phyloP scores from a whole-genome alignment of 2,329 filamentous ascomycete species.

The Monilinia aucupariae region DNA sequence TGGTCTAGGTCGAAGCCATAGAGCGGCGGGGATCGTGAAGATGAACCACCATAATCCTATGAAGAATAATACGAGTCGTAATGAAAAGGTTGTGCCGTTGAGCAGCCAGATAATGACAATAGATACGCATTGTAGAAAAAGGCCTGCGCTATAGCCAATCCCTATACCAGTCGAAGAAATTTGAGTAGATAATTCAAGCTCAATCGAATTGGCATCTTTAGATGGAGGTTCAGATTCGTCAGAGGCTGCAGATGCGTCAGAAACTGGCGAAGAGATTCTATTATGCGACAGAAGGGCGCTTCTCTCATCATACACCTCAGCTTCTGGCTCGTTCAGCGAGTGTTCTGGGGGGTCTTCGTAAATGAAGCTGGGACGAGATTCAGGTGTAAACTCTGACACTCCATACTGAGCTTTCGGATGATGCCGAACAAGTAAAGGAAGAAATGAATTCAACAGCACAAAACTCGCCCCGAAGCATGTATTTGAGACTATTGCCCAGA shows the following conservation, averaged over 20 bases:
- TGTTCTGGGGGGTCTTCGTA: conserved; percentile 22
- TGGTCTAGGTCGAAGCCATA: conserved; percentile 83
- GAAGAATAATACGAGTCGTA: conserved; percentile 79
- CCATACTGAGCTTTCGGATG: conserved; percentile 47
- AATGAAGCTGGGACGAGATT: conserved; percentile 24
- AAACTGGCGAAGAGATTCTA: not conserved
- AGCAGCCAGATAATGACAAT: conserved; percentile 71
- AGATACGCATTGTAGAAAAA: conserved; percentile 76
- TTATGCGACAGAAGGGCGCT: conserved; percentile 41
- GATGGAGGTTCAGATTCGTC: no score
- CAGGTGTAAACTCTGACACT: conserved; percentile 27
- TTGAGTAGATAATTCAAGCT: conserved; percentile 77
- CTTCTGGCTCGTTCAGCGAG: conserved; percentile 14
- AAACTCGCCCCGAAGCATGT: conserved; percentile 93
- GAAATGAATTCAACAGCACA: conserved; percentile 89
- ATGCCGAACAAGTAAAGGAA: conserved; percentile 83
- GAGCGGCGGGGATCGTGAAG: conserved; percentile 81
- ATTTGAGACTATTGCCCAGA: conserved; percentile 86
- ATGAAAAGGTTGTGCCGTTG: conserved; percentile 74
- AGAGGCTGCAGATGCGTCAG: conserved; percentile 24
- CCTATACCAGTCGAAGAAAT: conserved; percentile 92
- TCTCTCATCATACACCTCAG: conserved; percentile 39
- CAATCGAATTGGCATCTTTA: conserved; percentile 52
- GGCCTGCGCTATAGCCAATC: conserved; percentile 83
- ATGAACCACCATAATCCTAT: conserved; percentile 89